Evolutionary conservation across 345 rosid genomes (phyloP).

Genomic region (Gossypioides kirkii): DNA sequence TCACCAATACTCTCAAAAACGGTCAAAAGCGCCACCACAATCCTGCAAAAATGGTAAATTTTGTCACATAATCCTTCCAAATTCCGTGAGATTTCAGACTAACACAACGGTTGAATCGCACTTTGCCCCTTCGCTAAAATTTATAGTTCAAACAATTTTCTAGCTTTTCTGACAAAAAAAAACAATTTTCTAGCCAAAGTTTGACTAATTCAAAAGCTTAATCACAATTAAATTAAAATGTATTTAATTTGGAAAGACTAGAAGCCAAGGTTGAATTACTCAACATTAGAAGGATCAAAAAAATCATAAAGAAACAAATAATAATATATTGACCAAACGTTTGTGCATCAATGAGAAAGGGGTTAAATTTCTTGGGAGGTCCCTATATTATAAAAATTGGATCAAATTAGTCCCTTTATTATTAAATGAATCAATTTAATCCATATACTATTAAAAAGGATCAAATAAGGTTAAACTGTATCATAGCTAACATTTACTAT

Average conservation of each 20-base stretch:
- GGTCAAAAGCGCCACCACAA: conserved; percentile 61
- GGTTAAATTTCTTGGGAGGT: background rate
- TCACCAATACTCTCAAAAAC: conserved; percentile 73
- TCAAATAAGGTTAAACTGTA: too few relatives aligned
- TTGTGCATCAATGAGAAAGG: background rate
- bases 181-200: background rate
- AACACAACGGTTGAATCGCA: too few relatives aligned
- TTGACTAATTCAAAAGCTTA: background rate
- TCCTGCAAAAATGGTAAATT: conserved; percentile 43
- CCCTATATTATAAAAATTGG: too few relatives aligned
- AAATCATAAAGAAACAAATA: background rate
- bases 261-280: background rate
- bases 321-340: background rate
- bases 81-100: too few relatives aligned
- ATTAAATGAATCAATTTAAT: too few relatives aligned
- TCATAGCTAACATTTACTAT: too few relatives aligned
- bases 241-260: background rate
- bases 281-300: background rate
- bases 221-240: background rate
- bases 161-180: too few relatives aligned
- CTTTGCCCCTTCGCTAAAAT: too few relatives aligned
- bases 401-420: too few relatives aligned
- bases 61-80: too few relatives aligned
- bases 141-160: too few relatives aligned
- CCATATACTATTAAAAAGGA: too few relatives aligned